Evolutionary conservation across 495 filamentous ascomycete genomes (phyloP).

Genomic region (Trichoderma virens): DNA sequence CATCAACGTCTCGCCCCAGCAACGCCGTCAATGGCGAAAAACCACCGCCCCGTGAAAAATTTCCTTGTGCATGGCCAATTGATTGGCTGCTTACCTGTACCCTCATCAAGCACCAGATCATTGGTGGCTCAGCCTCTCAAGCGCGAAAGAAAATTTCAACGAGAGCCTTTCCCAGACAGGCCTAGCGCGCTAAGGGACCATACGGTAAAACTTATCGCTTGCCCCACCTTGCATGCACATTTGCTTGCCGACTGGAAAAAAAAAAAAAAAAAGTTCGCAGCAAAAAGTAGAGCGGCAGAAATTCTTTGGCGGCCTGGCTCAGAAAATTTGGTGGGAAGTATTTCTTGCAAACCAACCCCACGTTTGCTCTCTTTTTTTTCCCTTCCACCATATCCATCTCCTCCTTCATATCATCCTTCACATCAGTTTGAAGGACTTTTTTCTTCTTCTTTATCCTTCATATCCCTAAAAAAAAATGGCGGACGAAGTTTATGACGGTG

Average conservation of each 20-base stretch:
- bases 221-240: neutral
- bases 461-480: slow-evolving; percentile 53
- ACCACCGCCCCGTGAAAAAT: neutral
- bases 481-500: slow-evolving; percentile 96
- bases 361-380: slow-evolving; percentile 15
- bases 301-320: no score
- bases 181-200: neutral
- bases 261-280: slow-evolving; percentile 24
- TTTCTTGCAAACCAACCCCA: slow-evolving; percentile 24
- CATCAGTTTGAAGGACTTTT: slow-evolving; percentile 18
- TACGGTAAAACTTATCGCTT: slow-evolving; percentile 4
- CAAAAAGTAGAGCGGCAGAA: slow-evolving; percentile 13
- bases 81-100: no score
- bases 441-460: slow-evolving; percentile 14
- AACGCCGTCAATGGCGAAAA: neutral
- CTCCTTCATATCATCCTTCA: slow-evolving; percentile 22
- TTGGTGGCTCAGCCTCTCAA: neutral
- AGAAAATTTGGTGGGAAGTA: slow-evolving; percentile 10
- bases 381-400: slow-evolving; percentile 13
- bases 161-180: neutral
- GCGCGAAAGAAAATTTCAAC: slow-evolving; percentile 4
- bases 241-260: slow-evolving; percentile 1
- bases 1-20: neutral
- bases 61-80: neutral
- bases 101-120: no score